These are phyloP conservation scores for Alternaria rosae DNA, from an alignment of 2,329 filamentous ascomycete genomes.

Conservation along the genomic window DNA sequence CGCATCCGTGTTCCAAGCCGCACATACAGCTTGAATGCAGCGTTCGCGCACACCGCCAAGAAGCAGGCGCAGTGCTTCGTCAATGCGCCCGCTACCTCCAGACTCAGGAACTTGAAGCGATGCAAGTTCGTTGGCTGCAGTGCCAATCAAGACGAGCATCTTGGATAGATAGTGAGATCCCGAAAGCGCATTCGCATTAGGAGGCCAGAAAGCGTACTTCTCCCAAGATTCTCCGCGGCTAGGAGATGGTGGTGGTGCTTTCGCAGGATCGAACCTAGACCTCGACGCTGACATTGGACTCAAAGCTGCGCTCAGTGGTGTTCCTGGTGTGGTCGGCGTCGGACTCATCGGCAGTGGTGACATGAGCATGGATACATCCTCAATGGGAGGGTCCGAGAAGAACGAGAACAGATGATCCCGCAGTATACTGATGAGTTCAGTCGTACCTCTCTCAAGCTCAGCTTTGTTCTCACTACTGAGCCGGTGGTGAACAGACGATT, in stretches of 20 bases:
- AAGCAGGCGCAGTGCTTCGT: constrained; percentile 77
- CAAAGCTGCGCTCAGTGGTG: constrained; percentile 62
- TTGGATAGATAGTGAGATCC: constrained; percentile 90
- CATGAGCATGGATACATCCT: constrained; percentile 87
- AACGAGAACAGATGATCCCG: constrained; percentile 81
- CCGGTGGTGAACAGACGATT: constrained; percentile 81
- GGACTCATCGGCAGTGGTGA: constrained; percentile 79
- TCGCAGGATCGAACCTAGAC: constrained; percentile 81
- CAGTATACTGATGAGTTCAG: constrained; percentile 84
- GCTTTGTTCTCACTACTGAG: constrained; percentile 74
- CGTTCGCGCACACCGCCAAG: constrained; percentile 83
- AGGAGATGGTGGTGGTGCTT: constrained; percentile 77
- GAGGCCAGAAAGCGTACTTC: constrained; percentile 95
- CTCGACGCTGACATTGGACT: constrained; percentile 71
- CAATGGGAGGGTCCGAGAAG: constrained; percentile 86
- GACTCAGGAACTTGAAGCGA: constrained; percentile 72
- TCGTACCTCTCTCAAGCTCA: constrained; percentile 77
- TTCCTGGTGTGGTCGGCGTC: constrained; percentile 65
- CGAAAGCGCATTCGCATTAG: constrained; percentile 87
- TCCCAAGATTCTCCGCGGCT: constrained; percentile 85
- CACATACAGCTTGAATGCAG: constrained; percentile 83
- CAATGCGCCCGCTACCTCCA: constrained; percentile 55
- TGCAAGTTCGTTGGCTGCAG: constrained; percentile 85
- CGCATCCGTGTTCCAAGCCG: constrained; percentile 91
- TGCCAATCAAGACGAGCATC: constrained; percentile 82